These are phyloP conservation scores for Leccinum huronense DNA, from an alignment of 1,284 basidiomycete genomes.

Conservation along the genomic window DNA sequence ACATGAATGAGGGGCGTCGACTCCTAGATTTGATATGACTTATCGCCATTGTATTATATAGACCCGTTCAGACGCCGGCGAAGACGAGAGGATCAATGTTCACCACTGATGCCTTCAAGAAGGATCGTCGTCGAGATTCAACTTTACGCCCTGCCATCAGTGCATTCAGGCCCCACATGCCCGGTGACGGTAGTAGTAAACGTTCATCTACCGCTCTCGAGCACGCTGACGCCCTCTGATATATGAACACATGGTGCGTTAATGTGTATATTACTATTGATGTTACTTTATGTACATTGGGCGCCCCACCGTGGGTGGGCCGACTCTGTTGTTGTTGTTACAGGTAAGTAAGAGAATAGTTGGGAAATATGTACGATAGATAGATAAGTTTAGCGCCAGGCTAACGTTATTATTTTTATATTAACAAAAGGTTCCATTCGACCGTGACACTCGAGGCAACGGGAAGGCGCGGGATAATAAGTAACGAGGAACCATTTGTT, in stretches of 20 bases:
- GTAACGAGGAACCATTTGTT: conserved; percentile 10
- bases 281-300: conserved; percentile 26
- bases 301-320: neutral
- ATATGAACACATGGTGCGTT: conserved; percentile 9
- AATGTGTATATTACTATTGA: neutral
- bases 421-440: conserved; percentile 4
- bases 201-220: conserved; percentile 2
- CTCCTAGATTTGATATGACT: neutral
- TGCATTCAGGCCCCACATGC: neutral
- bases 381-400: conserved; percentile 25
- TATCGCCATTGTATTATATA: conserved; percentile 15
- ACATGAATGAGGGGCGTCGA: conserved; percentile 22
- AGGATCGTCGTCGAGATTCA: neutral
- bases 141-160: neutral
- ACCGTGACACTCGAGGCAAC: conserved; percentile 13
- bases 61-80: conserved; percentile 7
- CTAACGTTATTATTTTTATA: conserved; percentile 4
- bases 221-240: neutral
- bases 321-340: conserved; percentile 6
- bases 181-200: neutral
- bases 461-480: conserved; percentile 16
- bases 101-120: conserved; percentile 13
- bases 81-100: conserved; percentile 13
- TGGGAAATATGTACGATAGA: conserved; percentile 28
- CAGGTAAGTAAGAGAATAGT: conserved; percentile 14